Evolutionary conservation across 75 land plant species (phyloP), one percentile per base, ranked within the genome.

Genomic region (Isoetes taiwanensis): DNA sequence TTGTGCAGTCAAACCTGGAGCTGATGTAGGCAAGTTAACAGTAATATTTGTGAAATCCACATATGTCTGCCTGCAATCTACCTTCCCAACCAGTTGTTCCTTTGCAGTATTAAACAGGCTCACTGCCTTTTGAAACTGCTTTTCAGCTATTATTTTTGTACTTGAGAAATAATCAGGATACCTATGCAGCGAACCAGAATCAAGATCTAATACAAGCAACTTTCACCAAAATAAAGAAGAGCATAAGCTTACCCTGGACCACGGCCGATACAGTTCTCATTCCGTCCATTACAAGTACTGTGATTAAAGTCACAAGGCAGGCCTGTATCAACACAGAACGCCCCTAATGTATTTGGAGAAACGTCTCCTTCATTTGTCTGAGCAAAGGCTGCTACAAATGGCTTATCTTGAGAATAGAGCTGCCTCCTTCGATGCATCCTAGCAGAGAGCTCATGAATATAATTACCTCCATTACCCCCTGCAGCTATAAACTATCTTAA

Each of bases 331-430:
- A 70, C 74, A 60, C 99, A 94, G 55, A 82, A 89, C 19, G 99
- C 64, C 46, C 99, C 96, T 31, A 76, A 73, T 0, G 78, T 79
- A 76, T 94, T 94, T 56, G 99, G 99, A 65, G 91, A 81, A 50
- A 82, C 85, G 66, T 94, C 99, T 21, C 99, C 99, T 58, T 81
- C 87, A 72, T 94, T 94, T 58, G 96, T 72, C 53, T 94, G 99
- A 32, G 94, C 87, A 75, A 94, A 94, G 26, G 99, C 96, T 54
- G 96, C 73, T 9, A 89, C 82, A 68, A 94, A 94, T 37, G 58
- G 66, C 1, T 87, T 80, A 48, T 42, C 73, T 5, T 64, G 43
- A 50, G 61, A 67, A 21, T 55, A 19, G 4, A 16, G 34, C 29
- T 68, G 67, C 46, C 58, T 62, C n/a, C n/a, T n/a, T n/a, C n/a